These are phyloP conservation scores for Meredithiella fracta DNA, from an alignment of 2,329 filamentous ascomycete genomes.

Conservation along the genomic window DNA sequence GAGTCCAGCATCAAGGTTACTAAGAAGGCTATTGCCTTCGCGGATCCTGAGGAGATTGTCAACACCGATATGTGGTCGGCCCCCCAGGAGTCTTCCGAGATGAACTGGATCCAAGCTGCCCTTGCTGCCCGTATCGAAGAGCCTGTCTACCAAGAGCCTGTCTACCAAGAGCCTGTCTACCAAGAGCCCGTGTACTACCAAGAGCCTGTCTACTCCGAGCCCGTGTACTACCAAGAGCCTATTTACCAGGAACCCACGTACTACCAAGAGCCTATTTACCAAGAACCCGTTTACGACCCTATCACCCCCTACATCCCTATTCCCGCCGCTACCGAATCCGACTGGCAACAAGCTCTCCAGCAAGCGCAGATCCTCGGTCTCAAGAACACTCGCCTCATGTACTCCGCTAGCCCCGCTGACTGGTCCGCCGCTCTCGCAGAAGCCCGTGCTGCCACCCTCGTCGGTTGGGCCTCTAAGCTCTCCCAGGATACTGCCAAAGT, in stretches of 20 bases:
- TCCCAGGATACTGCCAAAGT: conserved; percentile 5
- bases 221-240: not conserved
- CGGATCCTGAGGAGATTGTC: not conserved
- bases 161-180: not conserved
- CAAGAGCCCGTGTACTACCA: conserved; percentile 1
- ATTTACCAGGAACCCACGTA: not conserved
- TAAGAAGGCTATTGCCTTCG: not conserved
- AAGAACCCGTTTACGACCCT: not conserved
- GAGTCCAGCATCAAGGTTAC: not conserved
- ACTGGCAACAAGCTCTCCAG: conserved; percentile 27
- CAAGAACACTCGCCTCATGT: conserved; percentile 3
- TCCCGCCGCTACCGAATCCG: conserved; percentile 16
- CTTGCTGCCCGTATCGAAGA: not conserved
- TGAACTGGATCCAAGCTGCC: conserved; percentile 17
- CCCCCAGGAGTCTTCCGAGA: conserved; percentile 2
- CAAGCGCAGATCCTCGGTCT: not conserved
- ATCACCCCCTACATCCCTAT: not conserved
- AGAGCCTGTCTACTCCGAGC: conserved; percentile 4
- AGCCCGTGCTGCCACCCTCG: conserved; percentile 2
- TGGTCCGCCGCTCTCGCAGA: conserved; percentile 8
- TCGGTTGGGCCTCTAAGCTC: conserved; percentile 12
- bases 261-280: not conserved
- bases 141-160: conserved; percentile 4
- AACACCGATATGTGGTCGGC: conserved; percentile 22
- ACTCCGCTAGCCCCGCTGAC: conserved; percentile 9